These are phyloP conservation scores for Talaromyces sp. DNA, from an alignment of 2,329 filamentous ascomycete genomes.

Conservation along the genomic window DNA sequence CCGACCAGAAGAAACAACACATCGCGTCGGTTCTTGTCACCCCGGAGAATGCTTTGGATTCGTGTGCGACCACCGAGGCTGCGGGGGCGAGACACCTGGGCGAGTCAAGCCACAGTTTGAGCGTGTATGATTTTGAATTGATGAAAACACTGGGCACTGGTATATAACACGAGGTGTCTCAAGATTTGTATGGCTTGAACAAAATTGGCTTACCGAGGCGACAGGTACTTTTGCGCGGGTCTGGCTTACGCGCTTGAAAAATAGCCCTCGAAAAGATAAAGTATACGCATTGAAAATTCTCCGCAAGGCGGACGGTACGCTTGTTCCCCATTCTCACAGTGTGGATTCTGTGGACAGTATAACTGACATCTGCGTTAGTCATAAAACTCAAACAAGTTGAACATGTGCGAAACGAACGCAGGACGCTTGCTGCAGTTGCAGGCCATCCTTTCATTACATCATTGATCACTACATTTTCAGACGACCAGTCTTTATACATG, in stretches of 20 bases:
- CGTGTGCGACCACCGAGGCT: slow-evolving; percentile 6
- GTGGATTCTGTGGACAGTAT: neutral
- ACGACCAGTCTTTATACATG: slow-evolving; percentile 54
- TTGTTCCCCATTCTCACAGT: slow-evolving; percentile 5
- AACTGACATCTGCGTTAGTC: slow-evolving; percentile 26
- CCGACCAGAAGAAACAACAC: slow-evolving; percentile 24
- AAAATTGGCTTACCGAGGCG: slow-evolving; percentile 6
- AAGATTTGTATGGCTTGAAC: neutral
- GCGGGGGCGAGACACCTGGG: slow-evolving; percentile 14
- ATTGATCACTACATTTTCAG: slow-evolving; percentile 60
- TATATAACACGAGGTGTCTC: slow-evolving; percentile 17
- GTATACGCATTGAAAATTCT: slow-evolving; percentile 48
- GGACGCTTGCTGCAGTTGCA: slow-evolving; percentile 56
- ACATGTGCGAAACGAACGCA: slow-evolving; percentile 63
- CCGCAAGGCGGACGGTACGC: slow-evolving; percentile 45
- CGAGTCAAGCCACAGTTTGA: slow-evolving; percentile 21
- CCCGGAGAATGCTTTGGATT: neutral
- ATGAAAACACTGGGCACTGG: slow-evolving; percentile 47
- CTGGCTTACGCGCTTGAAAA: slow-evolving; percentile 43
- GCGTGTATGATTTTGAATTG: slow-evolving; percentile 41
- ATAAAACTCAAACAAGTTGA: slow-evolving; percentile 63
- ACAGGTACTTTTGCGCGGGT: slow-evolving; percentile 48
- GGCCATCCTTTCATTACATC: slow-evolving; percentile 64
- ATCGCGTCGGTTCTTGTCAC: slow-evolving; percentile 20
- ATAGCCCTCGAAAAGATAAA: slow-evolving; percentile 18